Conservation (phyloP, 306 rosid species). For the Trifolium repens region DNA sequence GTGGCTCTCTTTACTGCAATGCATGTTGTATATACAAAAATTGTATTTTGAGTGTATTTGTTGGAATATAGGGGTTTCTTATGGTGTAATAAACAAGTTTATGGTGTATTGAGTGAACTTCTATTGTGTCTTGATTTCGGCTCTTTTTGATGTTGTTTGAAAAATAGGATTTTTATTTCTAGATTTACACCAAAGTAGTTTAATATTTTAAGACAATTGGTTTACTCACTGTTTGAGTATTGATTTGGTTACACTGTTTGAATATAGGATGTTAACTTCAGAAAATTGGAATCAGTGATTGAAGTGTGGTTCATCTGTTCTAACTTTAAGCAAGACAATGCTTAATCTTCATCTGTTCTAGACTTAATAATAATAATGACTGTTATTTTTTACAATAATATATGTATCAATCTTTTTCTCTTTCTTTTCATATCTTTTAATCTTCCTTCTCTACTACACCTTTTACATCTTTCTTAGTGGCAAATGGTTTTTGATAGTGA, state of each 20-base stretch:
- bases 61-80: slow-evolving; percentile 26
- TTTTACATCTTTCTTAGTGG: no score
- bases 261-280: no score
- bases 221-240: not conserved
- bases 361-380: not conserved
- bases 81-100: not conserved
- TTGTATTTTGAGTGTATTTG: slow-evolving; percentile 11
- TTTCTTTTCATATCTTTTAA: not conserved
- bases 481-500: no score
- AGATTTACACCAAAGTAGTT: not conserved
- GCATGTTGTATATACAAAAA: not conserved
- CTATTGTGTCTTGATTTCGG: no score
- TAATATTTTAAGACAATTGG: not conserved
- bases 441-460: not conserved
- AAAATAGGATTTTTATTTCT: no score
- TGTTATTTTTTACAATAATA: not conserved
- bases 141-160: no score
- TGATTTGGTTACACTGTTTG: not conserved
- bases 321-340: no score
- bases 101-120: no score
- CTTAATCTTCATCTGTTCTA: not conserved
- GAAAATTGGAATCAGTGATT: no score
- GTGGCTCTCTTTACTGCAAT: not conserved
- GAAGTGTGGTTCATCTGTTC: not conserved
- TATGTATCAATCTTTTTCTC: not conserved